These are phyloP conservation scores for Plectranthus barbatus DNA, from an alignment of 257 asterid species.

Conservation along the genomic window DNA sequence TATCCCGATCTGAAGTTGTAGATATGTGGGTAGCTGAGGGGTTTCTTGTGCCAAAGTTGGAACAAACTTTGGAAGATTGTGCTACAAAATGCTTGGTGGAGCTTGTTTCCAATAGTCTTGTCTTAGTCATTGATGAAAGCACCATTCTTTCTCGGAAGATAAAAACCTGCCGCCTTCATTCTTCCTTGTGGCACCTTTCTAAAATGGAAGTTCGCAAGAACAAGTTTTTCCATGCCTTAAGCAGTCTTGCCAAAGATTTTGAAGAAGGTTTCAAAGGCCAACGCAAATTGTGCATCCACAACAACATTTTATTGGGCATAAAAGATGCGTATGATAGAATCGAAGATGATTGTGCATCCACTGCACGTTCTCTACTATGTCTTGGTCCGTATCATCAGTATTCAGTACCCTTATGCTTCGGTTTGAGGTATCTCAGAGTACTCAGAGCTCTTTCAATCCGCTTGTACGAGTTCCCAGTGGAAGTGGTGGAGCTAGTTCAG, in stretches of 20 bases:
- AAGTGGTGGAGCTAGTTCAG: background rate
- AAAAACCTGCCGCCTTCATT: conserved; percentile 12
- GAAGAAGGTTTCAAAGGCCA: background rate
- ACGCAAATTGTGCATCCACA: conserved; percentile 1
- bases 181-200: background rate
- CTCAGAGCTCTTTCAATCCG: background rate
- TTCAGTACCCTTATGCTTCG: conserved; percentile 2
- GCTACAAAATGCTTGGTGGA: background rate
- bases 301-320: background rate
- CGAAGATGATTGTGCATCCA: conserved; percentile 2
- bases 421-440: background rate
- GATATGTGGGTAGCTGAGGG: conserved; percentile 15
- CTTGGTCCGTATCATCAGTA: background rate
- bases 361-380: conserved; percentile 9
- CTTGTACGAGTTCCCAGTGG: background rate
- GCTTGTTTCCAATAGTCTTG: background rate
- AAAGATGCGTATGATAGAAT: background rate
- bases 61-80: background rate
- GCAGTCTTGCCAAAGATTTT: background rate
- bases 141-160: background rate
- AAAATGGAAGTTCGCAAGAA: background rate
- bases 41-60: background rate
- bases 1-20: background rate
- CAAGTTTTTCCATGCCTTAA: background rate
- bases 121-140: background rate